Evolutionary conservation across 2,329 filamentous ascomycete species (phyloP).

Genomic region (Allantophomopsis cytisporea): DNA sequence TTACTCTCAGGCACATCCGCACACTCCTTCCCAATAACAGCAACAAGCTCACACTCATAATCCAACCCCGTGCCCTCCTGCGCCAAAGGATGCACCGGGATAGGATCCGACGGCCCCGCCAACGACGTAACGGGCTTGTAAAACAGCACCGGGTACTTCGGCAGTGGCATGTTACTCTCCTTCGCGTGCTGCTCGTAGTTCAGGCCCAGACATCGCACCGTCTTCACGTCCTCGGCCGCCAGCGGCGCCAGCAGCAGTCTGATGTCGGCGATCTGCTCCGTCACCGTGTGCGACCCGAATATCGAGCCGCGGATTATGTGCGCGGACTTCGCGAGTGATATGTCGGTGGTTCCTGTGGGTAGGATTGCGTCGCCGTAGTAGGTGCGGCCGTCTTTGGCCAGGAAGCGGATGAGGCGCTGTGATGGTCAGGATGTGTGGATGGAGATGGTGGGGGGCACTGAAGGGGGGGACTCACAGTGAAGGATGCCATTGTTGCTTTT

Average conservation of each 20-base stretch:
- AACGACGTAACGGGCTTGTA: slow-evolving; percentile 59
- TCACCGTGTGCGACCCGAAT: slow-evolving; percentile 50
- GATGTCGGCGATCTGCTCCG: slow-evolving; percentile 43
- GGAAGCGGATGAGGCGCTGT: slow-evolving; percentile 60
- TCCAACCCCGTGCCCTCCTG: slow-evolving; percentile 56
- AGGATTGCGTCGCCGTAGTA: slow-evolving; percentile 68
- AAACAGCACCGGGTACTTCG: slow-evolving; percentile 61
- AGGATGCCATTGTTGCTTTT: too few relatives aligned
- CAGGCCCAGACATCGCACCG: slow-evolving; percentile 55
- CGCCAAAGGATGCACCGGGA: slow-evolving; percentile 51
- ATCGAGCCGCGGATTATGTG: slow-evolving; percentile 51
- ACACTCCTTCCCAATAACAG: slow-evolving; percentile 56
- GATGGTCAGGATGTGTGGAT: too few relatives aligned
- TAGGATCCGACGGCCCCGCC: slow-evolving; percentile 47
- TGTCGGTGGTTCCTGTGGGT: slow-evolving; percentile 42
- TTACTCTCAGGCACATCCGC: slow-evolving; percentile 48
- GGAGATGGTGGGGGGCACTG: too few relatives aligned
- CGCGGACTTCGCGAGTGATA: slow-evolving; percentile 45
- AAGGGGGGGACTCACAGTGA: too few relatives aligned
- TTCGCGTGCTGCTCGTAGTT: slow-evolving; percentile 63
- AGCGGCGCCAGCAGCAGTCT: slow-evolving; percentile 48
- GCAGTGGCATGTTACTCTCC: slow-evolving; percentile 55
- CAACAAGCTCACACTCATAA: slow-evolving; percentile 70
- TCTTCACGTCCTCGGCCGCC: slow-evolving; percentile 45
- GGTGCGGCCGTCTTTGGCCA: slow-evolving; percentile 53